Base-by-base conservation (phyloP, 2,329 filamentous ascomycete genomes). In the Neopestalotiopsis sp. region DNA sequence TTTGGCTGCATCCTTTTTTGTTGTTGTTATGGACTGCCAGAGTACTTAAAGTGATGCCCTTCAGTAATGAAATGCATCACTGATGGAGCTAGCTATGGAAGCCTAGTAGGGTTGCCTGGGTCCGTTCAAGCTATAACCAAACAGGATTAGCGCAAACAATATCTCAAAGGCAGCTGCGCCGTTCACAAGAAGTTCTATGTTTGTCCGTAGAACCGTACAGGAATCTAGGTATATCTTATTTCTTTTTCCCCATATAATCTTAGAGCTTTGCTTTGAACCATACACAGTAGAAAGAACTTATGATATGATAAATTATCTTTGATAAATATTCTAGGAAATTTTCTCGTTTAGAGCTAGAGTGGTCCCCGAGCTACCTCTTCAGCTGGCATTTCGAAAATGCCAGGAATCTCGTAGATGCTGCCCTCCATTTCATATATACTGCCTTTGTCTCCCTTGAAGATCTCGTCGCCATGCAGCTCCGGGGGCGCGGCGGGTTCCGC, bases 41-140 rank as follows among this genome's bases (percentile, higher is more conserved):
- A 9, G 6, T 52, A 20, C 45, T 20, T 52, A 52, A n/a, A 17
- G 4, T 14, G 13, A 14, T 45, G n/a, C 17, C 34, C 14, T 64
- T 42, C 34, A 52, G n/a, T 14, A 7, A 9, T 20, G 14, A 52
- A 52, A 28, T 28, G 24, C 42, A 49, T 28, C 57, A 30, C 24
- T 59, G 30, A 30, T 56, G 20, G 6, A 56, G 49, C 49, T n/a
- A 62, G 30, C 30, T 62, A 20, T 20, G 59, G 57, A 32, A 66
- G 64, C 42, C 49, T 58, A 66, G 52, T 28, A 32, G 40, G 32
- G 64, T 59, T 66, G 59, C 59, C 59, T 62, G 30, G n/a, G 34
- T n/a, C 45, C 24, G 9, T 52, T 32, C 9, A 59, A 30, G 57
- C 57, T 34, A 34, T n/a, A 6, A 40, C 59, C 59, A 20, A 62